phyloP scores from a whole-genome alignment of 2,329 filamentous ascomycete genomes.

The Aspergillus spinulosporus region DNA sequence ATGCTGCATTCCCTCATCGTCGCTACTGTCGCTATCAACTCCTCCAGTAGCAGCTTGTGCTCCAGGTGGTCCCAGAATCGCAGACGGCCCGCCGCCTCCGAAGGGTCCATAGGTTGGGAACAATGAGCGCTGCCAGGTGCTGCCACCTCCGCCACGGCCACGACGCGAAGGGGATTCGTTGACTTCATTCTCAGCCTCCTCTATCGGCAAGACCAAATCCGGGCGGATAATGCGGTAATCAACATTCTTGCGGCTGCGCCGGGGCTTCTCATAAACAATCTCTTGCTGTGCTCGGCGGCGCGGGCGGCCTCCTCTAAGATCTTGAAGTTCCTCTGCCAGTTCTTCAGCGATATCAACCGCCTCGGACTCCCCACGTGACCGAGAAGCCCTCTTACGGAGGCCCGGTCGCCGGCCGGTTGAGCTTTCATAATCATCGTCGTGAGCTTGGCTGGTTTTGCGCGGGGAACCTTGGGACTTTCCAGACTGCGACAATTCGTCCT shows the following conservation, averaged over 20 bases:
- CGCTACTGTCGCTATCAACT: constrained; percentile 92
- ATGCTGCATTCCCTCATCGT: constrained; percentile 78
- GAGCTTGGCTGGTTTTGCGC: constrained; percentile 41
- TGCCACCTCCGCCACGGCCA: constrained; percentile 61
- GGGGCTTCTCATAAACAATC: constrained; percentile 48
- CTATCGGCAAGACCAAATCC: constrained; percentile 67
- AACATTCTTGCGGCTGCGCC: constrained; percentile 64
- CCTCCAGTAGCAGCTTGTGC: constrained; percentile 68
- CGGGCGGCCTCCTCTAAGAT: constrained; percentile 50
- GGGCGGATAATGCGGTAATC: constrained; percentile 86
- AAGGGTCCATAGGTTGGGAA: constrained; percentile 93
- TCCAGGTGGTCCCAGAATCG: constrained; percentile 72
- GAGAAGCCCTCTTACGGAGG: constrained; percentile 52
- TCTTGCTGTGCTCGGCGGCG: constrained; percentile 39
- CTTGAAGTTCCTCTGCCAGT: constrained; percentile 59
- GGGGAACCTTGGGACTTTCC: constrained; percentile 49
- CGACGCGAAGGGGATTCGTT: constrained; percentile 69
- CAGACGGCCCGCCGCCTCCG: constrained; percentile 71
- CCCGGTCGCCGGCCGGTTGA: constrained; percentile 53
- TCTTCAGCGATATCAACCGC: constrained; percentile 55
- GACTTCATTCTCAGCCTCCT: constrained; percentile 69
- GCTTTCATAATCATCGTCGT: constrained; percentile 50
- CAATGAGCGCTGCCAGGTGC: constrained; percentile 72
- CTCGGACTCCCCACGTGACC: constrained; percentile 46
- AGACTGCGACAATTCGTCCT: constrained; percentile 55